Evolutionary conservation across 345 rosid genomes (phyloP).

Genomic region (Aquilaria yunnanensis): DNA sequence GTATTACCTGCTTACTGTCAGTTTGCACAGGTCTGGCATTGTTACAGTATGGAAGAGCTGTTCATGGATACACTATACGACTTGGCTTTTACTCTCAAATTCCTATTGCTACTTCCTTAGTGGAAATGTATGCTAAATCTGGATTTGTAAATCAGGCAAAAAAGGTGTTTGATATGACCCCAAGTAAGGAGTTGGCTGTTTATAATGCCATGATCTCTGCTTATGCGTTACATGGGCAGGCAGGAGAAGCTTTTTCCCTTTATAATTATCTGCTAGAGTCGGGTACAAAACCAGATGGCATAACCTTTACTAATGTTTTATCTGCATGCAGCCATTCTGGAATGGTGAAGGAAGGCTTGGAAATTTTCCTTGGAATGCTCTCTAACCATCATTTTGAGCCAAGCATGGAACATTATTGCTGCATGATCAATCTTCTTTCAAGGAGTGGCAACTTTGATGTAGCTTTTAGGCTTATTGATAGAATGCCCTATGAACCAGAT

Average conservation of each 20-base stretch:
- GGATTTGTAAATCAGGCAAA: constrained; percentile 45
- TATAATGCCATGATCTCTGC: constrained; percentile 51
- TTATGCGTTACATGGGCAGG: constrained; percentile 35
- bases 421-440: constrained; percentile 38
- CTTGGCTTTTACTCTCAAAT: constrained; percentile 23
- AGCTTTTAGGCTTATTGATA: constrained; percentile 27
- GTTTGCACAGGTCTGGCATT: constrained; percentile 38
- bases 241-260: constrained; percentile 29
- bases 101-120: constrained; percentile 38
- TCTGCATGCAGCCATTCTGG: constrained; percentile 39
- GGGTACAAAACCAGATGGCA: constrained; percentile 36
- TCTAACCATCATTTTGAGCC: constrained; percentile 24
- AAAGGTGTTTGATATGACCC: constrained; percentile 25
- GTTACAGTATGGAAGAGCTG: constrained; percentile 39
- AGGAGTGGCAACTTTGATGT: constrained; percentile 31
- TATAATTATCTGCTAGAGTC: constrained; percentile 22
- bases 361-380: constrained; percentile 28
- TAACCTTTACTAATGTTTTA: constrained; percentile 41
- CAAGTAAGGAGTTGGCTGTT: constrained; percentile 28
- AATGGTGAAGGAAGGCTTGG: constrained; percentile 32
- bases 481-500: constrained; percentile 46
- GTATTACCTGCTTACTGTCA: constrained; percentile 43
- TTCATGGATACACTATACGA: constrained; percentile 52
- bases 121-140: constrained; percentile 67
- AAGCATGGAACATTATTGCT: constrained; percentile 49